Percentiles rank a stretch among this genome's conserved stretches.
Conservation (phyloP, 257 asterid species). For the Cruciata laevipes region DNA sequence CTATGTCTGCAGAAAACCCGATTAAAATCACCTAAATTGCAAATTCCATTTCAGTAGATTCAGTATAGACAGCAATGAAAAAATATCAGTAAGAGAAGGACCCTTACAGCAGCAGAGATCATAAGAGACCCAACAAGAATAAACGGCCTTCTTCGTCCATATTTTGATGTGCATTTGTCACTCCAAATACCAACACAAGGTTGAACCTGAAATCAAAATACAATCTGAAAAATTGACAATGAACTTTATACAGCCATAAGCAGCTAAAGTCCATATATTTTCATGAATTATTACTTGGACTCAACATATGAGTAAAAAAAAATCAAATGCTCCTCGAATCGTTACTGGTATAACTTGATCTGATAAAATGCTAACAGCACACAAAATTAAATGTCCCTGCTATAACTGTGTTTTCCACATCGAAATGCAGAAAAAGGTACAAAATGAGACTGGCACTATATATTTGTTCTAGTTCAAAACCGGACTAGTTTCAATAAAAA, state of each 20-base stretch:
- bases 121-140: conserved; percentile 78
- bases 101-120: conserved; percentile 78
- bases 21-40: conserved; percentile 75
- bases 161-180: conserved; percentile 83
- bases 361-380: background rate
- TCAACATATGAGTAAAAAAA: background rate
- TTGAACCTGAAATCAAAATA: conserved; percentile 65
- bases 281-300: background rate
- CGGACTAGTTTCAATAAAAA: background rate
- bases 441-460: background rate
- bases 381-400: background rate
- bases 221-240: conserved; percentile 10
- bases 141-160: conserved; percentile 88
- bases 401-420: background rate
- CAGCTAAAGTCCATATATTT: background rate
- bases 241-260: background rate
- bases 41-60: conserved; percentile 35
- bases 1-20: conserved; percentile 99
- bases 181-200: conserved; percentile 99
- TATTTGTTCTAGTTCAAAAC: background rate
- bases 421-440: background rate
- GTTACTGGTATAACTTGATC: background rate
- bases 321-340: background rate
- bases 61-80: conserved; percentile 11
- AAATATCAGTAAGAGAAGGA: conserved; percentile 17